These are phyloP conservation scores for Hibiscus mutabilis DNA, from an alignment of 345 rosid genomes.

Conservation along the genomic window DNA sequence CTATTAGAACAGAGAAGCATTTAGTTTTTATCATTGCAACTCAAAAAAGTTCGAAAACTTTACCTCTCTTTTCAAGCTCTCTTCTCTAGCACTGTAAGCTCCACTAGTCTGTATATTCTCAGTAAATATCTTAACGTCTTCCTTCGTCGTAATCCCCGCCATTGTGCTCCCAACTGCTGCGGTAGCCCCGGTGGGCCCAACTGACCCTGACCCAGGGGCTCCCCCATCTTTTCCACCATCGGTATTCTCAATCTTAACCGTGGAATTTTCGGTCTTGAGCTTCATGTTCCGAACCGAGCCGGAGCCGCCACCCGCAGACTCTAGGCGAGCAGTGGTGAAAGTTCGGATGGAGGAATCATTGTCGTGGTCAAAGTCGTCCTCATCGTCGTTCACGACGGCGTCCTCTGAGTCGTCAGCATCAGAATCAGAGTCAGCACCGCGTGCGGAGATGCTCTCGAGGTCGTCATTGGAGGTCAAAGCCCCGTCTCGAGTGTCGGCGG, in stretches of 20 bases:
- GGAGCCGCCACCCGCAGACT: conserved; percentile 26
- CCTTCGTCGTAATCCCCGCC: conserved; percentile 54
- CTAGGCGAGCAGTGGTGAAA: conserved; percentile 84
- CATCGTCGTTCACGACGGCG: conserved; percentile 88
- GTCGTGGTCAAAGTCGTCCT: conserved; percentile 67
- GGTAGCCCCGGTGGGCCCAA: conserved; percentile 27
- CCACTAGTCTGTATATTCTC: conserved; percentile 96
- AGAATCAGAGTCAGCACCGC: conserved; percentile 69
- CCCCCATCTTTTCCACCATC: conserved; percentile 60
- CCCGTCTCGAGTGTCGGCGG: conserved; percentile 93
- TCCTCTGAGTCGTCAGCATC: conserved; percentile 87
- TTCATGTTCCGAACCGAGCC: conserved; percentile 51
- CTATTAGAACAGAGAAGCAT: not conserved
- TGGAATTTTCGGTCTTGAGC: conserved; percentile 54
- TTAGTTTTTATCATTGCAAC: not conserved
- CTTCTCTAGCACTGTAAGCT: conserved; percentile 96
- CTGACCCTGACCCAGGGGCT: conserved; percentile 28
- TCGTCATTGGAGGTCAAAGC: conserved; percentile 90
- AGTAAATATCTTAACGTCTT: conserved; percentile 74
- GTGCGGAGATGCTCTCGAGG: conserved; percentile 96
- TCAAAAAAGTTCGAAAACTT: not conserved
- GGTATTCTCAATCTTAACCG: conserved; percentile 69
- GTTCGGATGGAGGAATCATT: conserved; percentile 81
- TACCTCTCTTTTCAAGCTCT: conserved; percentile 84
- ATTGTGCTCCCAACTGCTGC: conserved; percentile 33